Conservation (phyloP, 1,139 yeast genomes). For the Hyphopichia fennica region DNA sequence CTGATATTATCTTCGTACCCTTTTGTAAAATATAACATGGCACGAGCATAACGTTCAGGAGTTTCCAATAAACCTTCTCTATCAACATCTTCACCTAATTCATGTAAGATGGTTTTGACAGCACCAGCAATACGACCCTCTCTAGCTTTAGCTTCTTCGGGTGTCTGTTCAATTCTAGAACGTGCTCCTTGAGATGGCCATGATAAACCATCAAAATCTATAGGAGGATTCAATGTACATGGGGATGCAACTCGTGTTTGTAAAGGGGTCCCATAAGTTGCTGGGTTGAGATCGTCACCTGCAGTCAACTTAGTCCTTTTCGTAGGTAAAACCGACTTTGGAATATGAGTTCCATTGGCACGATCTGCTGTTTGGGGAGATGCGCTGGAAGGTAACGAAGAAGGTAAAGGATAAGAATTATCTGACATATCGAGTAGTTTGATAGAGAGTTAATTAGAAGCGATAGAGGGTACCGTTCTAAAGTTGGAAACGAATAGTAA, state of each 20-base stretch:
- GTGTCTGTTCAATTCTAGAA: slow-evolving; percentile 63
- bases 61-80: slow-evolving; percentile 93
- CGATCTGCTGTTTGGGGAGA: background rate
- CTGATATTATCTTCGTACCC: slow-evolving; percentile 93
- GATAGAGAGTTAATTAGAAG: background rate
- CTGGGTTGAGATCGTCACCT: slow-evolving; percentile 7
- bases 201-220: slow-evolving; percentile 86
- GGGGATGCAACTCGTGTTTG: slow-evolving; percentile 83
- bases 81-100: slow-evolving; percentile 86
- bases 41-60: slow-evolving; percentile 94
- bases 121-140: slow-evolving; percentile 81
- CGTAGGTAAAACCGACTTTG: slow-evolving; percentile 24
- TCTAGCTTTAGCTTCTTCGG: slow-evolving; percentile 60
- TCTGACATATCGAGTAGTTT: background rate
- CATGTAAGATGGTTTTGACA: slow-evolving; percentile 75
- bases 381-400: background rate
- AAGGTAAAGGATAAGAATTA: background rate
- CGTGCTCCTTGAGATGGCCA: slow-evolving; percentile 96
- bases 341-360: slow-evolving; percentile 18
- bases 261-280: slow-evolving; percentile 43
- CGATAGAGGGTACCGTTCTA: too few species aligned
- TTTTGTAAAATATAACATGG: slow-evolving; percentile 92
- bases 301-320: slow-evolving; percentile 23
- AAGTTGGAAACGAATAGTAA: too few species aligned
- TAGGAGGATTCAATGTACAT: slow-evolving; percentile 78